Evolutionary conservation across 2,329 filamentous ascomycete genomes (phyloP).

Genomic region (Alternaria solani): DNA sequence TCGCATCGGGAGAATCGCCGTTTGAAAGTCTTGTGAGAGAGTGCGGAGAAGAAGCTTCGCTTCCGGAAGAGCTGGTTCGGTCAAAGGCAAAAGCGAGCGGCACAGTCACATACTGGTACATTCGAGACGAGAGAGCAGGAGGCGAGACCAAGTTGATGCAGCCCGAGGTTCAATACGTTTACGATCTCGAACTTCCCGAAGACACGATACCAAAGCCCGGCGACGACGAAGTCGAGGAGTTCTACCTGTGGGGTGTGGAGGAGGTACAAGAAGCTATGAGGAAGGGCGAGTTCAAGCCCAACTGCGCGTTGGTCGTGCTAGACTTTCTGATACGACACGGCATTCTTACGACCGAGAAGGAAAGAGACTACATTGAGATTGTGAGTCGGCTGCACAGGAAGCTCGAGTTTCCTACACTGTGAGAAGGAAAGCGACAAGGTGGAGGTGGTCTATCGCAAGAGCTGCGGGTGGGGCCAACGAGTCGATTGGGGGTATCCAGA

Average conservation of each 20-base stretch:
- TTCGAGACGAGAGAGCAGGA: conserved; percentile 77
- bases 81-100: conserved; percentile 67
- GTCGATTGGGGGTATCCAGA: conserved; percentile 44
- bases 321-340: conserved; percentile 92
- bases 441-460: neutral
- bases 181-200: conserved; percentile 79
- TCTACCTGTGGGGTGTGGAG: conserved; percentile 78
- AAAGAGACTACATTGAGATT: conserved; percentile 80
- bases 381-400: conserved; percentile 76
- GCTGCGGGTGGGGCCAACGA: conserved; percentile 17
- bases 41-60: conserved; percentile 84
- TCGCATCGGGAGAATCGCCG: conserved; percentile 80
- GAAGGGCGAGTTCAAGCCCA: conserved; percentile 86
- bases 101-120: conserved; percentile 83
- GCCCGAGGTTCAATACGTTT: conserved; percentile 91
- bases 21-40: conserved; percentile 87
- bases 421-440: conserved; percentile 7
- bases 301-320: conserved; percentile 82
- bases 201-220: conserved; percentile 76
- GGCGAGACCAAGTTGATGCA: conserved; percentile 85
- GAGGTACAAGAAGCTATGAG: conserved; percentile 75
- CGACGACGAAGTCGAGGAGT: conserved; percentile 89
- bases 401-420: conserved; percentile 73
- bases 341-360: conserved; percentile 79
- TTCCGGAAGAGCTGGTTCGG: conserved; percentile 75